Conservation (phyloP, 805 yeast genomes). For the baker's yeast (Saccharomyces cerevisiae) region DNA sequence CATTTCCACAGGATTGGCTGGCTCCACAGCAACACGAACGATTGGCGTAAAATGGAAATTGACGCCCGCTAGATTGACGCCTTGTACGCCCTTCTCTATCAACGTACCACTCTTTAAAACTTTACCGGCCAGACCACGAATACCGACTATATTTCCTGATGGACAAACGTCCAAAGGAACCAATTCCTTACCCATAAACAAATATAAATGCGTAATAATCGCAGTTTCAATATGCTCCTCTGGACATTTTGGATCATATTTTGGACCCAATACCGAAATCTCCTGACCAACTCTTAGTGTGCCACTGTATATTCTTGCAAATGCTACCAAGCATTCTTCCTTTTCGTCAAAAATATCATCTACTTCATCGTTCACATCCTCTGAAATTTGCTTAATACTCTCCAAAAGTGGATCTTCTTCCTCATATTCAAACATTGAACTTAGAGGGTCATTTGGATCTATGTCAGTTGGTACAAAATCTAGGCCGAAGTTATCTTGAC, state of each 20-base stretch:
- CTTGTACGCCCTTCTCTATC: conserved; percentile 46
- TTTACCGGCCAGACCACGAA: conserved; percentile 79
- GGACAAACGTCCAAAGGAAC: conserved; percentile 73
- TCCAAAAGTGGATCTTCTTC: conserved; percentile 47
- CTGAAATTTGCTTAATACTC: conserved; percentile 20
- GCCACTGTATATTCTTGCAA: conserved; percentile 86
- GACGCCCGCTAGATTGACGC: conserved; percentile 71
- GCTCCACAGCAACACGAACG: conserved; percentile 92
- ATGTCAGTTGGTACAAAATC: conserved; percentile 23
- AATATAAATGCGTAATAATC: conserved; percentile 58
- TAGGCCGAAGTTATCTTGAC: conserved; percentile 15
- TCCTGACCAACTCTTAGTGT: conserved; percentile 66
- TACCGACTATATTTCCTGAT: conserved; percentile 91
- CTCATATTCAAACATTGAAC: conserved; percentile 38
- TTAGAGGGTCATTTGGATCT: conserved; percentile 33
- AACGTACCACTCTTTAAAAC: conserved; percentile 83
- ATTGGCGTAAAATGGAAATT: conserved; percentile 79
- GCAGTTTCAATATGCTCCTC: conserved; percentile 48
- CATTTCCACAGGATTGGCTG: conserved; percentile 76
- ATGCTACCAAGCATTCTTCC: conserved; percentile 72
- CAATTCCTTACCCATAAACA: conserved; percentile 89
- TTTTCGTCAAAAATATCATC: conserved; percentile 38
- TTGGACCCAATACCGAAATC: conserved; percentile 75
- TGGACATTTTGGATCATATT: conserved; percentile 62
- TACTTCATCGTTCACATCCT: conserved; percentile 42